Evolutionary conservation across 805 yeast species (phyloP).

Genomic region (Debaryomyces tyrocola): DNA sequence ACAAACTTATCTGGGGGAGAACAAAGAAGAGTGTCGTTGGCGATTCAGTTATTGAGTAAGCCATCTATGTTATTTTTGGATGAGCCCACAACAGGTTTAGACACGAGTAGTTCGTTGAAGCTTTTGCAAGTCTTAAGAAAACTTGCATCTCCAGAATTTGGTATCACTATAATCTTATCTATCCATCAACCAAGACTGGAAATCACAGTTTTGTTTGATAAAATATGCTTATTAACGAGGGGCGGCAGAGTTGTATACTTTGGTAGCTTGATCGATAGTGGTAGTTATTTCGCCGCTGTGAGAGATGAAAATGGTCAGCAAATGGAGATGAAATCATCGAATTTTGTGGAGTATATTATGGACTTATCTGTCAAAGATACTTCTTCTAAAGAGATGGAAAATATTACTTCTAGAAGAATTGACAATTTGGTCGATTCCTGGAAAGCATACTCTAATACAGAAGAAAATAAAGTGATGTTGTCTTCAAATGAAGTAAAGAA

Average conservation of each 20-base stretch:
- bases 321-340: slow-evolving; percentile 4
- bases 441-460: slow-evolving; percentile 12
- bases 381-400: slow-evolving; percentile 24
- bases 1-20: slow-evolving; percentile 83
- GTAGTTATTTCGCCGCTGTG: slow-evolving; percentile 45
- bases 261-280: slow-evolving; percentile 46
- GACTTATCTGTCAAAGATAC: slow-evolving; percentile 37
- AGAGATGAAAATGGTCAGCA: background rate
- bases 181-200: slow-evolving; percentile 87
- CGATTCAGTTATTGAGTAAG: slow-evolving; percentile 71
- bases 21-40: slow-evolving; percentile 73
- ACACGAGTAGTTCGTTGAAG: slow-evolving; percentile 70
- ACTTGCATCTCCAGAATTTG: slow-evolving; percentile 44
- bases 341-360: slow-evolving; percentile 34
- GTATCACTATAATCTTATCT: slow-evolving; percentile 71
- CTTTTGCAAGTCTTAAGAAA: slow-evolving; percentile 61
- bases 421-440: slow-evolving; percentile 25
- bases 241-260: slow-evolving; percentile 52
- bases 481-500: slow-evolving; percentile 13
- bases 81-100: slow-evolving; percentile 88
- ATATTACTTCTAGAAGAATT: slow-evolving; percentile 21
- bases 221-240: slow-evolving; percentile 60
- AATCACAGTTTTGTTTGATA: slow-evolving; percentile 66
- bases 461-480: background rate
- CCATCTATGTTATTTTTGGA: slow-evolving; percentile 79